Conservation (phyloP, 352 stramenopile species). For the Saprolegnia parasitica region DNA sequence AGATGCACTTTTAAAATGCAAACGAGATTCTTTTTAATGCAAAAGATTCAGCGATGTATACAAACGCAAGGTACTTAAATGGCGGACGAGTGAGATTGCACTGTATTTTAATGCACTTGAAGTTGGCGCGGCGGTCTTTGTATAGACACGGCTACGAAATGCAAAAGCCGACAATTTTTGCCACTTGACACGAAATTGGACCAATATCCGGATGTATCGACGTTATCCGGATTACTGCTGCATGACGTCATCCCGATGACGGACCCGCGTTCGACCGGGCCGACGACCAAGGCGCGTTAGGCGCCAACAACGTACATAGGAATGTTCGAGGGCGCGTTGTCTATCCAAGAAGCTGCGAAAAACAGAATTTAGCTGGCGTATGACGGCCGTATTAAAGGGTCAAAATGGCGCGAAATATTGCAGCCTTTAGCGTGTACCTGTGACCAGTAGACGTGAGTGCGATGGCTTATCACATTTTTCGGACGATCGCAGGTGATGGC, state of each 20-base stretch:
- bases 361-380: too few relatives aligned
- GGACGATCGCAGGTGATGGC: background rate
- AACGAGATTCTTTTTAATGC: slow-evolving; percentile 2
- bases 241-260: too few relatives aligned
- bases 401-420: background rate
- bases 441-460: background rate
- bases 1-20: background rate
- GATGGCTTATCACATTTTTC: background rate
- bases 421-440: too few relatives aligned
- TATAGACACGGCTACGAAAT: background rate
- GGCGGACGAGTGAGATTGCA: background rate
- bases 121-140: background rate
- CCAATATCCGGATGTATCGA: too few relatives aligned
- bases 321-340: too few relatives aligned
- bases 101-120: background rate
- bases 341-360: too few relatives aligned
- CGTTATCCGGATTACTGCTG: too few relatives aligned
- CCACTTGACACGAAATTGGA: too few relatives aligned
- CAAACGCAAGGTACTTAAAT: background rate
- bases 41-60: background rate
- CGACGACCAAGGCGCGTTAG: too few relatives aligned
- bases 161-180: background rate
- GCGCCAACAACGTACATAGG: too few relatives aligned
- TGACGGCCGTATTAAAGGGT: background rate
- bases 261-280: background rate